Evolutionary conservation across 2,329 filamentous ascomycete genomes (phyloP).

Genomic region (Orbilia ellipsospora): DNA sequence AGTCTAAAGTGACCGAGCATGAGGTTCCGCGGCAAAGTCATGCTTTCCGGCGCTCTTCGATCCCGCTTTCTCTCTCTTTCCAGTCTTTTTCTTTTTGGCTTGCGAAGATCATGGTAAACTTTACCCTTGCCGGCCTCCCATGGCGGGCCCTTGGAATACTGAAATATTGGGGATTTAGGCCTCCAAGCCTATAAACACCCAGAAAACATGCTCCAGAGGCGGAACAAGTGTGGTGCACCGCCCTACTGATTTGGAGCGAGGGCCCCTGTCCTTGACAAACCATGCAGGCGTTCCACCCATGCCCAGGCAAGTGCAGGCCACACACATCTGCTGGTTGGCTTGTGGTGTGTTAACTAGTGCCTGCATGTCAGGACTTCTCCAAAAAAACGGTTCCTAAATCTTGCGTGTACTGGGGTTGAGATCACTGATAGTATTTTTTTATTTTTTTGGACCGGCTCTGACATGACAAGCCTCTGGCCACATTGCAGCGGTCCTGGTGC

Average conservation of each 20-base stretch:
- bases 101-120: constrained; percentile 26
- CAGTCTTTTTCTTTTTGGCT: constrained; percentile 15
- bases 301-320: constrained; percentile 32
- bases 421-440: constrained; percentile 44
- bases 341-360: constrained; percentile 50
- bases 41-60: constrained; percentile 28
- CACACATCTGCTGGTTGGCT: constrained; percentile 41
- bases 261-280: constrained; percentile 55
- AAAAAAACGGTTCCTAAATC: constrained; percentile 55
- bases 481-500: constrained; percentile 52
- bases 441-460: constrained; percentile 37
- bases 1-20: constrained; percentile 17
- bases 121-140: constrained; percentile 44
- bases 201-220: constrained; percentile 53
- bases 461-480: constrained; percentile 55
- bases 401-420: constrained; percentile 49
- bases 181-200: constrained; percentile 55
- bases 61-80: constrained; percentile 24
- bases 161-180: constrained; percentile 55
- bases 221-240: constrained; percentile 54
- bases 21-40: constrained; percentile 52
- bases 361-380: constrained; percentile 48
- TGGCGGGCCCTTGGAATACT: constrained; percentile 22
- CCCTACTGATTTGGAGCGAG: constrained; percentile 54
- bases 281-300: constrained; percentile 53